Percentiles rank a stretch among this genome's conserved stretches.
These are phyloP conservation scores for Hericium erinaceus DNA, from an alignment of 768 basidiomycete species.

Conservation along the genomic window DNA sequence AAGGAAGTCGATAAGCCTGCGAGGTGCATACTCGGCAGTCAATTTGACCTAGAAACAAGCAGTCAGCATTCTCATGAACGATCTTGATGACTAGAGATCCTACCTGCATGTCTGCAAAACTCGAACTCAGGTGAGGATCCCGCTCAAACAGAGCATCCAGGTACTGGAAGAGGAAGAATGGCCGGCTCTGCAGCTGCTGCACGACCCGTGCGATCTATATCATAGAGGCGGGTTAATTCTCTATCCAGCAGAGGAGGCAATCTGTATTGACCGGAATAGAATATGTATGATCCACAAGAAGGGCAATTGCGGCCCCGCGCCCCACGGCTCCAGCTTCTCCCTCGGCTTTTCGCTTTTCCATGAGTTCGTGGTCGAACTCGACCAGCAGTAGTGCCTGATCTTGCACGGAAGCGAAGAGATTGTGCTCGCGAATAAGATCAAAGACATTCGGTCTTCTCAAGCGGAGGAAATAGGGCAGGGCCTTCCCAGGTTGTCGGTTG, in stretches of 20 bases:
- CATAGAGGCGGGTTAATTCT: too few relatives aligned
- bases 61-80: background rate
- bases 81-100: conserved; percentile 26
- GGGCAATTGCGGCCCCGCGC: conserved; percentile 69
- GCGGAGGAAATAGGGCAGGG: conserved; percentile 81
- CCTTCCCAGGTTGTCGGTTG: conserved; percentile 91
- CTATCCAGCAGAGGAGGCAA: background rate
- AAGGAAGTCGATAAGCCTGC: conserved; percentile 81
- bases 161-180: conserved; percentile 86
- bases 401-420: conserved; percentile 89
- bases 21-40: conserved; percentile 80
- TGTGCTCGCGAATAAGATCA: conserved; percentile 87
- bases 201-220: conserved; percentile 81
- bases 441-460: conserved; percentile 86
- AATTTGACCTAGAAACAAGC: conserved; percentile 49
- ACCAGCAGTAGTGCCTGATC: conserved; percentile 89
- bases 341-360: conserved; percentile 41
- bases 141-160: conserved; percentile 84
- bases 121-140: conserved; percentile 70
- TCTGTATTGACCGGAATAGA: conserved; percentile 75
- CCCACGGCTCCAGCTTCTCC: conserved; percentile 31
- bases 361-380: conserved; percentile 88
- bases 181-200: conserved; percentile 66
- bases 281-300: conserved; percentile 90
- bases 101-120: conserved; percentile 72